Evolutionary conservation across 1,284 basidiomycete species (phyloP), one percentile per base, ranked within the genome.

Genomic region (Violaceomyces palustris): DNA sequence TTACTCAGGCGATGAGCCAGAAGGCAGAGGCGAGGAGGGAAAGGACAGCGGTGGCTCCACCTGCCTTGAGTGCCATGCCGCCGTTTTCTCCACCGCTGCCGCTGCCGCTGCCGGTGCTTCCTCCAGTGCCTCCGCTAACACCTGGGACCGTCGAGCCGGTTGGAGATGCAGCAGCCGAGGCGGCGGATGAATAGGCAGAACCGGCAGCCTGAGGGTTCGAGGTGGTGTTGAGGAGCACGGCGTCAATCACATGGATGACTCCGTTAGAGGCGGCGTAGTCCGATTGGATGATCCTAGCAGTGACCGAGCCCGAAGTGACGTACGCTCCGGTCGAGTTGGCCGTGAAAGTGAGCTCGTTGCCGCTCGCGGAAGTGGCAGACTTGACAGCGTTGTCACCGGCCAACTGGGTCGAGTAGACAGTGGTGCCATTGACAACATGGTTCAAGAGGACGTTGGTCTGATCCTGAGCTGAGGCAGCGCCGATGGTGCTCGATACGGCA

Each of bases 251-350:
- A 69, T 88, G 84, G 6, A 86, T 66, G 19, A 88, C 86, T 46
- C 86, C 86, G 60, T 87, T 87, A 23, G 77, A 69, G 21, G 81
- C 73, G 56, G 88, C 76, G 7, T 87, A 77, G 67, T 88, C 84
- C 19, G 81, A 74, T 41, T 77, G 76, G 19, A 84, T 67, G 62
- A 88, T 82, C 53, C 74, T 74, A 8, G 83, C 83, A 14, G 78
- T 79, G 8, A 78, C 74, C 34, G 79, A 79, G 22, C 79, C 79
- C 10, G 75, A 77, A 18, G 74, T 78, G 44, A 88, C 80, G 67
- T 77, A 87, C 0, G 77, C 74, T 3, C 86, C 86, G 1, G 81
- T 79, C 1, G 75, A 74, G 72, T 87, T 87, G 50, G 77, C 72
- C 12, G 63, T 62, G 69, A 85, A 82, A 1, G 61, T 74, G 55